Percentiles rank a stretch among this genome's conserved stretches.
Conservation (phyloP, 345 rosid species). For the Camelina hispida region DNA sequence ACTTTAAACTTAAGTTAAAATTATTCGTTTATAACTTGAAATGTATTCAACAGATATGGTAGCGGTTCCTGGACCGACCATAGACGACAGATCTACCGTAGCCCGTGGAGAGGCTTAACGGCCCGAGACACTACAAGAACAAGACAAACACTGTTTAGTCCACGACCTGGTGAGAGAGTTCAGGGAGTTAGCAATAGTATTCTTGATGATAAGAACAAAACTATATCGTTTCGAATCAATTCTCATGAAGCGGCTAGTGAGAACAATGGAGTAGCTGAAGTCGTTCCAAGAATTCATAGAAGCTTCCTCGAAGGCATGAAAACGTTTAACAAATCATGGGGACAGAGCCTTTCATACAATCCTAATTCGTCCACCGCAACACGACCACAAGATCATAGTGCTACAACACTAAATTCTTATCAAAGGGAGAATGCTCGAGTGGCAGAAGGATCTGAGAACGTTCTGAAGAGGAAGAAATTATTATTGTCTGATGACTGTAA, state of each 20-base stretch:
- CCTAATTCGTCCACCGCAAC: constrained; percentile 31
- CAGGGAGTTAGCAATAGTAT: constrained; percentile 37
- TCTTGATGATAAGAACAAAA: constrained; percentile 40
- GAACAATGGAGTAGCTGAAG: constrained; percentile 36
- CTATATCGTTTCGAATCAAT: constrained; percentile 35
- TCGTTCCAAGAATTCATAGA: constrained; percentile 36
- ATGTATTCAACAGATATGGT: constrained; percentile 49
- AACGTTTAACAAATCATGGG: constrained; percentile 46
- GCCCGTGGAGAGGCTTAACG: constrained; percentile 48
- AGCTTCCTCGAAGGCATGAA: constrained; percentile 44
- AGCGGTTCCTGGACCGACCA: constrained; percentile 53
- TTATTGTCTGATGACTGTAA: constrained; percentile 35
- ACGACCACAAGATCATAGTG: constrained; percentile 31
- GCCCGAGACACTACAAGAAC: constrained; percentile 39
- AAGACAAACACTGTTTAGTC: constrained; percentile 47
- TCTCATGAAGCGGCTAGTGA: constrained; percentile 33
- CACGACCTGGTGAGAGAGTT: constrained; percentile 44
- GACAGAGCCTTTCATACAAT: constrained; percentile 39
- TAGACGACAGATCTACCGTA: constrained; percentile 42
- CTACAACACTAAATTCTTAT: constrained; percentile 27
- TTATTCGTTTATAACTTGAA: constrained; percentile 3
- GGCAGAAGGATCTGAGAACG: constrained; percentile 36
- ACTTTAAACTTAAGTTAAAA: constrained; percentile 12
- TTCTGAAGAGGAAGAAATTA: constrained; percentile 52
- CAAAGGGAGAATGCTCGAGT: constrained; percentile 32